Conservation (phyloP, 2,329 filamentous ascomycete genomes). For the Thyridium curvatum region DNA sequence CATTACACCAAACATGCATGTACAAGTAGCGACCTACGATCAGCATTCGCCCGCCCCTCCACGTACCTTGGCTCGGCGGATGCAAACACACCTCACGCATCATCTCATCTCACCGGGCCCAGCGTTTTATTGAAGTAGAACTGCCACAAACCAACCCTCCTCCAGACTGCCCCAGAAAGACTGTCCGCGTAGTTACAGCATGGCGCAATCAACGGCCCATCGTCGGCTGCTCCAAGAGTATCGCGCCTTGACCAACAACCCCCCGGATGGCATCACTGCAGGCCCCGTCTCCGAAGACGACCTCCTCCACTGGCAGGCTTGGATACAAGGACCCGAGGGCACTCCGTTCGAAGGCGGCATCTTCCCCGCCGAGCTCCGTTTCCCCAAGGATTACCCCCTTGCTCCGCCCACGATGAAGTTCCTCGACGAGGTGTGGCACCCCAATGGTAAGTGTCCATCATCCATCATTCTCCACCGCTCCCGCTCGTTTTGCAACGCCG, state of each 20-base stretch:
- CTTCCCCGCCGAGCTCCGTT: constrained; percentile 90
- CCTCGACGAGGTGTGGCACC: constrained; percentile 89
- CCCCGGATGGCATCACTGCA: constrained; percentile 95
- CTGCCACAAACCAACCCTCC: too few species aligned
- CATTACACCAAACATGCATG: too few species aligned
- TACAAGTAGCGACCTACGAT: too few species aligned
- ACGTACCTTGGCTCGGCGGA: too few species aligned
- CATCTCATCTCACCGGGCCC: too few species aligned
- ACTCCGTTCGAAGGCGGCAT: constrained; percentile 95
- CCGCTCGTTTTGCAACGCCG: too few species aligned
- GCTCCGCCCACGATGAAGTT: constrained; percentile 96
- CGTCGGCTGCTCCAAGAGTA: constrained; percentile 94
- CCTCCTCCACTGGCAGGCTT: constrained; percentile 90
- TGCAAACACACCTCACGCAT: too few species aligned
- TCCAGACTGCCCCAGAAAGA: too few species aligned
- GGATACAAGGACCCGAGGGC: constrained; percentile 91
- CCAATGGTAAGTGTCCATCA: constrained; percentile 69
- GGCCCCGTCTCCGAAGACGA: constrained; percentile 92
- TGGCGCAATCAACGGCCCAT: constrained; percentile 59
- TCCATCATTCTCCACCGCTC: too few species aligned
- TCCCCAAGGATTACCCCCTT: constrained; percentile 94
- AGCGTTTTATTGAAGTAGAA: too few species aligned
- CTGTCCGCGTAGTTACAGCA: too few species aligned
- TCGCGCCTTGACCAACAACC: constrained; percentile 85
- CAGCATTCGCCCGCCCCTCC: too few species aligned